Evolutionary conservation across 305 asterid genomes (phyloP).

Genomic region (Withania somnifera): DNA sequence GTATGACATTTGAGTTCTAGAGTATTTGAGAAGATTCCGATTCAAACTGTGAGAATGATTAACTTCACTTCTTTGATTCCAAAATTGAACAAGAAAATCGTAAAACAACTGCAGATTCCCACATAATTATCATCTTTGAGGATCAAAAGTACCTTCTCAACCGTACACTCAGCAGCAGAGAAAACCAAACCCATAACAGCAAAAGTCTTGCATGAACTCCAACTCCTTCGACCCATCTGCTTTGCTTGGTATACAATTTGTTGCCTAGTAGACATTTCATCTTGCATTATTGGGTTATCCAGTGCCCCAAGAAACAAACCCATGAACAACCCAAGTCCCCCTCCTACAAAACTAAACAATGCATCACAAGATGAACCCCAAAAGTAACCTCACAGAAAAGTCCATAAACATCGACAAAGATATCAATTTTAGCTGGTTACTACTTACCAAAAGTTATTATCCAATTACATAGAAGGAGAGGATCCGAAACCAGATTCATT

Average conservation of each 20-base stretch:
- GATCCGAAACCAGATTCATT: neutral
- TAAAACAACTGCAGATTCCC: neutral
- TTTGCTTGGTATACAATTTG: conserved; percentile 66
- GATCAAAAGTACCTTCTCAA: conserved; percentile 49
- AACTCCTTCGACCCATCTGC: conserved; percentile 90
- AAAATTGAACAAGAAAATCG: neutral
- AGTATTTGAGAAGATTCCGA: neutral
- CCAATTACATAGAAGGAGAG: neutral
- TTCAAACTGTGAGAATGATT: neutral
- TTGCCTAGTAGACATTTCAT: conserved; percentile 71
- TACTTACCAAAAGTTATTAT: neutral
- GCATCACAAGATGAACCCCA: neutral
- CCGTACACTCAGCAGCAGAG: conserved; percentile 75
- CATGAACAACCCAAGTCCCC: conserved; percentile 79
- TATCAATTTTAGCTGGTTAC: neutral
- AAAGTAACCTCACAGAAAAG: neutral
- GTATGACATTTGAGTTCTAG: too few species aligned
- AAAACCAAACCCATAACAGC: conserved; percentile 84
- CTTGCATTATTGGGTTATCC: conserved; percentile 77
- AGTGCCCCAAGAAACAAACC: conserved; percentile 85
- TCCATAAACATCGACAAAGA: neutral
- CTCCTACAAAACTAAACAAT: conserved; percentile 38
- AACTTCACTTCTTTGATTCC: neutral
- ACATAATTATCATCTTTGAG: neutral
- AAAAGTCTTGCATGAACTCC: conserved; percentile 94